Evolutionary conservation across 2,329 filamentous ascomycete genomes (phyloP).

Genomic region (Colletotrichum costaricense): DNA sequence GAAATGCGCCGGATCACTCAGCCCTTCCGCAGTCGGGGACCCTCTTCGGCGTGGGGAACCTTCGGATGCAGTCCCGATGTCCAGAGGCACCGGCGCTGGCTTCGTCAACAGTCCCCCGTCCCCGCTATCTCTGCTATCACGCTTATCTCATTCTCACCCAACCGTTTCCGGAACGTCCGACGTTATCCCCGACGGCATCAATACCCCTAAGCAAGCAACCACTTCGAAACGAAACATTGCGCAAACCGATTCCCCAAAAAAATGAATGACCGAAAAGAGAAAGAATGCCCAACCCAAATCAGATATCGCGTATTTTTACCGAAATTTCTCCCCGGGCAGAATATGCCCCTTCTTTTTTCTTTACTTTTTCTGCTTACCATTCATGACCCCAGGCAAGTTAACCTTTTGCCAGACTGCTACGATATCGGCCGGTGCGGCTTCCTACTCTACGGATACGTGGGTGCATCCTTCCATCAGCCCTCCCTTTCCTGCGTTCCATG

Average conservation of each 20-base stretch:
- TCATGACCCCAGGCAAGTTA: not conserved
- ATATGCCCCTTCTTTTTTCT: not conserved
- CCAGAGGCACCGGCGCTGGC: not conserved
- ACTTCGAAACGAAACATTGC: not conserved
- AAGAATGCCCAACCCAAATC: not conserved
- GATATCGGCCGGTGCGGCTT: not conserved
- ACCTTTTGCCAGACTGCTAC: not conserved
- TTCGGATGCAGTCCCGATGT: not conserved
- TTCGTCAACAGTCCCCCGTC: not conserved
- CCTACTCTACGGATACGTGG: not conserved
- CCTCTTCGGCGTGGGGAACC: not conserved
- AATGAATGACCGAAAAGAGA: not conserved
- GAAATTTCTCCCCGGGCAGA: constrained; percentile 31
- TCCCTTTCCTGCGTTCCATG: not conserved
- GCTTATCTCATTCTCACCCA: not conserved
- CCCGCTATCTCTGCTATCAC: not conserved
- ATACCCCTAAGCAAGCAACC: not conserved
- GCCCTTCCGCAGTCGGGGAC: not conserved
- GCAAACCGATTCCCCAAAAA: not conserved
- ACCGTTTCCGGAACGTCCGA: not conserved
- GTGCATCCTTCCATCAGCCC: not conserved
- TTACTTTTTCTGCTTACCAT: not conserved
- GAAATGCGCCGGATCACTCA: not conserved
- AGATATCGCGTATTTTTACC: not conserved
- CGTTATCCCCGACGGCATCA: not conserved